Conservation (phyloP, 257 asterid species). For the Osmanthus fragrans region DNA sequence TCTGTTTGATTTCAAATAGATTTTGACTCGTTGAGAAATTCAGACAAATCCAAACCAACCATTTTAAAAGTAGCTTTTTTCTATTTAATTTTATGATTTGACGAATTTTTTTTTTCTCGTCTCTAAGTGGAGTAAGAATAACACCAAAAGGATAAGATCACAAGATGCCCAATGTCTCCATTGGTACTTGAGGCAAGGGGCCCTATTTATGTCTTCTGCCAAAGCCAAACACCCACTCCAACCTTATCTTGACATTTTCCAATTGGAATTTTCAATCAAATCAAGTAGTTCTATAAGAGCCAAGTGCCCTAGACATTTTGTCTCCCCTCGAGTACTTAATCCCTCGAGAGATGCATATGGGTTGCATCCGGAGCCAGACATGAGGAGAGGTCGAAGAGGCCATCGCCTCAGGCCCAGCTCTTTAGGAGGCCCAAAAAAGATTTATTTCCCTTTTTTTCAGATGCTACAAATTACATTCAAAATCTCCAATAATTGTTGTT, state of each 20-base stretch:
- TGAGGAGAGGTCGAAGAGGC: too few species aligned
- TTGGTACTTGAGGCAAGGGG: not conserved
- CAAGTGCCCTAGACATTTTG: not conserved
- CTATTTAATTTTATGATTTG: too few species aligned
- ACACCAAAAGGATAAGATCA: not conserved
- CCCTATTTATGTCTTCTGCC: not conserved
- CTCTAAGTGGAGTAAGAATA: not conserved
- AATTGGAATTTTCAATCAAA: constrained; percentile 7
- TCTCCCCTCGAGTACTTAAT: not conserved
- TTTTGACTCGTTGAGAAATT: not conserved
- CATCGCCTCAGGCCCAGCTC: too few species aligned
- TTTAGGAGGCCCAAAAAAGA: too few species aligned
- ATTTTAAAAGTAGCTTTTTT: too few species aligned
- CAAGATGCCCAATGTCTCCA: not conserved
- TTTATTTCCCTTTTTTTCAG: too few species aligned
- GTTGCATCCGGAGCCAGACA: too few species aligned
- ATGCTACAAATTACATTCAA: too few species aligned
- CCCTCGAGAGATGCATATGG: constrained; percentile 9
- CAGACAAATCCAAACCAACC: not conserved
- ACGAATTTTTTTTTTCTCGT: too few species aligned
- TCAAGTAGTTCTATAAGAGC: not conserved
- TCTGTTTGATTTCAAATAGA: not conserved
- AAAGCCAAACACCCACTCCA: constrained; percentile 12
- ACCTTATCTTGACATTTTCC: constrained; percentile 7
- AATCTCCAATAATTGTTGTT: too few species aligned